Conservation (phyloP, 73 alveolate genomes). For the Uronychia setigera region DNA sequence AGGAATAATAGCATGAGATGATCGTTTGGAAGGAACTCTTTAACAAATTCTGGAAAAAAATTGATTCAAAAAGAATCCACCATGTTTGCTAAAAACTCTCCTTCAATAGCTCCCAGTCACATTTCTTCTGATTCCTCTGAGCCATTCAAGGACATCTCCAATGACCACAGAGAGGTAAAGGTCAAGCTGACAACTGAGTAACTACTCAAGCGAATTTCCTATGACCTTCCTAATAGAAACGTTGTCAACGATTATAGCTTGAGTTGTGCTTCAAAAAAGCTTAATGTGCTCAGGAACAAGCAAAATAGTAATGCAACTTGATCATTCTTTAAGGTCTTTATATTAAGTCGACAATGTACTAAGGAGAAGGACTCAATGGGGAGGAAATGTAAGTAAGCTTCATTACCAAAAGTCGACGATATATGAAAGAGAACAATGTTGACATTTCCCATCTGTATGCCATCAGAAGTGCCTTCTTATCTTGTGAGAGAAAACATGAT, state of each 20-base stretch:
- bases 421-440: slow-evolving; percentile 43
- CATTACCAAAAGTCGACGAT: slow-evolving; percentile 15
- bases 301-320: slow-evolving; percentile 14
- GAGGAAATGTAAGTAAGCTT: slow-evolving; percentile 33
- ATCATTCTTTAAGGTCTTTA: slow-evolving; percentile 2
- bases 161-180: slow-evolving; percentile 3
- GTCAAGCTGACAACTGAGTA: not conserved
- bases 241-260: not conserved
- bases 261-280: slow-evolving; percentile 32
- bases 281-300: slow-evolving; percentile 23
- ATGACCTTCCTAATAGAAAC: not conserved
- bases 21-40: too few species aligned
- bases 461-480: slow-evolving; percentile 19
- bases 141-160: not conserved
- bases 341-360: not conserved
- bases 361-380: not conserved
- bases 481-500: slow-evolving; percentile 21
- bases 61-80: too few species aligned
- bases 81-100: too few species aligned
- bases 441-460: slow-evolving; percentile 37
- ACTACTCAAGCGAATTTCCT: not conserved
- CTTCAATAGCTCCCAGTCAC: too few species aligned
- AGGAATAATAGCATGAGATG: too few species aligned
- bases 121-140: slow-evolving; percentile 12
- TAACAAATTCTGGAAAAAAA: too few species aligned